These are phyloP conservation scores for Alloascoidea hylecoeti DNA, from an alignment of 805 yeast genomes.

Conservation along the genomic window DNA sequence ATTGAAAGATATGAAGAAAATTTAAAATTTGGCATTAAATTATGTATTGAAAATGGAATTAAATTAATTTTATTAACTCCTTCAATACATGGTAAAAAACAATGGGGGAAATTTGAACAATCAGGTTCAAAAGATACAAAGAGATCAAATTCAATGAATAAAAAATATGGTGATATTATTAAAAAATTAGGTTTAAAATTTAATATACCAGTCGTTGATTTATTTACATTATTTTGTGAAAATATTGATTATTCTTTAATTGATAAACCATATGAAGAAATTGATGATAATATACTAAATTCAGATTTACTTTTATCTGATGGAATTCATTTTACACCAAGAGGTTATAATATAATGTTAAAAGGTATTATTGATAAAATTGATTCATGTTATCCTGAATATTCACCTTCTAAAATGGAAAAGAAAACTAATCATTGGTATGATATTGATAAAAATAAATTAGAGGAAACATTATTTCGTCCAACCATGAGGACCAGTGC, in stretches of 20 bases:
- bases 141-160: slow-evolving; percentile 31
- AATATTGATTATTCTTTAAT: slow-evolving; percentile 8
- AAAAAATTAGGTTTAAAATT: slow-evolving; percentile 26
- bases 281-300: slow-evolving; percentile 10
- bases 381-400: slow-evolving; percentile 29
- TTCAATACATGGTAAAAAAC: slow-evolving; percentile 32
- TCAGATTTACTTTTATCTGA: slow-evolving; percentile 22
- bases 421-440: no score
- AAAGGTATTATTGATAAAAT: slow-evolving; percentile 28
- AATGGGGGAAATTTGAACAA: slow-evolving; percentile 22
- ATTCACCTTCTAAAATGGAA: slow-evolving; percentile 24
- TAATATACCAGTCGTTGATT: slow-evolving; percentile 44
- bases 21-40: slow-evolving; percentile 24
- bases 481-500: no score
- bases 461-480: no score
- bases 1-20: slow-evolving; percentile 35
- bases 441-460: no score
- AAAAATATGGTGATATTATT: slow-evolving; percentile 36
- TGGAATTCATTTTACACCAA: slow-evolving; percentile 48
- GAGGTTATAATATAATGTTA: slow-evolving; percentile 35
- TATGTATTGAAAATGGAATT: slow-evolving; percentile 26
- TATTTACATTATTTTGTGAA: slow-evolving; percentile 28
- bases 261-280: slow-evolving; percentile 25
- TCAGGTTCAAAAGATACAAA: slow-evolving; percentile 23
- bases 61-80: slow-evolving; percentile 51